phyloP scores from a whole-genome alignment of 2,329 filamentous ascomycete genomes.

The Alternaria alternata region DNA sequence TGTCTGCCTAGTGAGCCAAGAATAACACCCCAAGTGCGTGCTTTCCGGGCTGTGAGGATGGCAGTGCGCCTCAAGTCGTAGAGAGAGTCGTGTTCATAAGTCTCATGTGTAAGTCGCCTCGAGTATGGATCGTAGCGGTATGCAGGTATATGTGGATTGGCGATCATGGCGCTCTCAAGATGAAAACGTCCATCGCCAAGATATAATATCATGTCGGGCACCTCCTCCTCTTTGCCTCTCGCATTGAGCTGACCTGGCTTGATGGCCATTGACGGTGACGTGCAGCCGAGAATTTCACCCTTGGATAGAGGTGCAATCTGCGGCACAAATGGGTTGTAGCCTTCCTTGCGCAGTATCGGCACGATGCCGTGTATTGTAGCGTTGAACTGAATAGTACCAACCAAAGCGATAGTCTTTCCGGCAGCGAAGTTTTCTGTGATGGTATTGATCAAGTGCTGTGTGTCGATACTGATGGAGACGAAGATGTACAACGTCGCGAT shows the following conservation, averaged over 20 bases:
- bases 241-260: slow-evolving; percentile 49
- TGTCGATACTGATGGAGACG: slow-evolving; percentile 96
- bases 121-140: slow-evolving; percentile 98
- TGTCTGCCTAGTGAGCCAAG: slow-evolving; percentile 91
- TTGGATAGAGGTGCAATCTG: slow-evolving; percentile 93
- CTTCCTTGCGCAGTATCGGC: slow-evolving; percentile 78
- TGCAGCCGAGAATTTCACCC: slow-evolving; percentile 97
- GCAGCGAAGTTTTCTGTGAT: slow-evolving; percentile 86
- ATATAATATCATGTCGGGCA: slow-evolving; percentile 79
- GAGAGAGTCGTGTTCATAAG: slow-evolving; percentile 91
- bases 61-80: slow-evolving; percentile 80
- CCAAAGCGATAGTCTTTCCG: slow-evolving; percentile 87
- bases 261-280: slow-evolving; percentile 69
- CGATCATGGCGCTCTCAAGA: slow-evolving; percentile 98
- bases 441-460: slow-evolving; percentile 82
- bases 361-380: slow-evolving; percentile 90
- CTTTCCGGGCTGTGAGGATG: slow-evolving; percentile 76
- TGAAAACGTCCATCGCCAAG: slow-evolving; percentile 94
- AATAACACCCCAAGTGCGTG: slow-evolving; percentile 93
- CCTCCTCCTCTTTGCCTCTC: slow-evolving; percentile 56
- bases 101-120: slow-evolving; percentile 86
- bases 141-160: slow-evolving; percentile 88
- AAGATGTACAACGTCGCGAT: slow-evolving; percentile 99
- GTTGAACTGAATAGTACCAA: slow-evolving; percentile 99
- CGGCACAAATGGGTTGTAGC: slow-evolving; percentile 85